Evolutionary conservation across 2,329 filamentous ascomycete species (phyloP).

Genomic region (Alternaria gansuensis): DNA sequence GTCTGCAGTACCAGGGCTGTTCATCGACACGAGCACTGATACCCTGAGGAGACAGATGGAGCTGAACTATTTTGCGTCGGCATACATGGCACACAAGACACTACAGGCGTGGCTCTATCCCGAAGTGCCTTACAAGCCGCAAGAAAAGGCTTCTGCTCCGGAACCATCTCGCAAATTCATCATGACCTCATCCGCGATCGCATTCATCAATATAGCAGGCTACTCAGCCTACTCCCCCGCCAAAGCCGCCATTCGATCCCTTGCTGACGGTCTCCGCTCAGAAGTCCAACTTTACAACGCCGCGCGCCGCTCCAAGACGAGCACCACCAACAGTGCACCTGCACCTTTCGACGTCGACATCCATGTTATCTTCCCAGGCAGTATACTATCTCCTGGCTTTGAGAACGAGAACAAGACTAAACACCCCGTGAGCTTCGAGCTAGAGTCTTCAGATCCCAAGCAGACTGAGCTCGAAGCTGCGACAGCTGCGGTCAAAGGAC

Average conservation of each 20-base stretch:
- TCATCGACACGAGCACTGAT: conserved; percentile 74
- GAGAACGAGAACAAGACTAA: conserved; percentile 80
- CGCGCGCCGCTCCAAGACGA: conserved; percentile 53
- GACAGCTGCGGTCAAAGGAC: conserved; percentile 69
- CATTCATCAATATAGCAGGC: conserved; percentile 79
- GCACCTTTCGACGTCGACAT: conserved; percentile 75
- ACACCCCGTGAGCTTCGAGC: conserved; percentile 76
- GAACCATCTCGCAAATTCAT: conserved; percentile 75
- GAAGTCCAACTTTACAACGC: conserved; percentile 88
- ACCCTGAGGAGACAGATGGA: conserved; percentile 83
- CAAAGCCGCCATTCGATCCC: conserved; percentile 83
- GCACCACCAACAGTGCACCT: conserved; percentile 44
- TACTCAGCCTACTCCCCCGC: conserved; percentile 85
- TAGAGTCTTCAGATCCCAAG: conserved; percentile 84
- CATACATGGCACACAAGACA: conserved; percentile 84
- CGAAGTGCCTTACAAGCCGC: conserved; percentile 50
- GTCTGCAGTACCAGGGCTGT: conserved; percentile 75
- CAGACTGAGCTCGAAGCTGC: conserved; percentile 84
- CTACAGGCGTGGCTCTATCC: conserved; percentile 75
- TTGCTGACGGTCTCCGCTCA: conserved; percentile 83
- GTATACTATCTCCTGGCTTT: conserved; percentile 79
- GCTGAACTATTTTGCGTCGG: conserved; percentile 86
- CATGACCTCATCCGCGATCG: conserved; percentile 81
- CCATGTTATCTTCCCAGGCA: conserved; percentile 84
- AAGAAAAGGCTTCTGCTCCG: conserved; percentile 25